Conservation (phyloP, 352 stramenopile genomes). For the Phytophthora palmivora region DNA sequence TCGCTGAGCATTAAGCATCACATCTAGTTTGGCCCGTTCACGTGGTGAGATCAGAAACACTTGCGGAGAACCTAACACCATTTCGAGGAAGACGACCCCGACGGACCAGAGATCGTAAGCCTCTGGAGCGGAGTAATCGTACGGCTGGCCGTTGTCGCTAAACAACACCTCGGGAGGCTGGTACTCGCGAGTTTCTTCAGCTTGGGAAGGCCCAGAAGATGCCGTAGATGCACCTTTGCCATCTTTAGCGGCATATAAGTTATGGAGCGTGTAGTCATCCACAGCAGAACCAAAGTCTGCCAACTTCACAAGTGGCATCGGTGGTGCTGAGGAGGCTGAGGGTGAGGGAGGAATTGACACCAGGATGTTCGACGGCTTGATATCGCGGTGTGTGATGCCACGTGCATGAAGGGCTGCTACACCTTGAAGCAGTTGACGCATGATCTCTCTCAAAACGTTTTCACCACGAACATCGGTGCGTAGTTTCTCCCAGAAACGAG, state of each 20-base stretch:
- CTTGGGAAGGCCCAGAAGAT: constrained; percentile 77
- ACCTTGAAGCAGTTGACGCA: constrained; percentile 94
- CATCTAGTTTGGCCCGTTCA: constrained; percentile 92
- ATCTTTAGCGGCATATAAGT: constrained; percentile 68
- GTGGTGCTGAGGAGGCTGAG: constrained; percentile 12
- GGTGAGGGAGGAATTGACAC: constrained; percentile 42
- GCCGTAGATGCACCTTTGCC: constrained; percentile 70
- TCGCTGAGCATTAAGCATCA: constrained; percentile 64
- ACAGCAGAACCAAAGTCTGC: constrained; percentile 91
- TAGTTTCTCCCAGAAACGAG: constrained; percentile 81
- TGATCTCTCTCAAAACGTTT: constrained; percentile 89
- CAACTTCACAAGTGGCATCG: constrained; percentile 70
- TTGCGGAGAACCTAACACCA: constrained; percentile 94
- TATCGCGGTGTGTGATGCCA: constrained; percentile 93
- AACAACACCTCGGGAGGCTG: constrained; percentile 93
- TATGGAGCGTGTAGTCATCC: constrained; percentile 71
- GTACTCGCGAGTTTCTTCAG: constrained; percentile 95
- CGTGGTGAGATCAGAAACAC: constrained; percentile 85
- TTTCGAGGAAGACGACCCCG: constrained; percentile 95
- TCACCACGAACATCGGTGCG: constrained; percentile 59
- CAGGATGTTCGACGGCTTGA: constrained; percentile 86
- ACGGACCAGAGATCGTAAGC: constrained; percentile 95
- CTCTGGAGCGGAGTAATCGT: constrained; percentile 63
- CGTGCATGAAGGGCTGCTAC: constrained; percentile 89
- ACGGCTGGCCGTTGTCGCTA: constrained; percentile 58